Base-by-base conservation (phyloP, 495 filamentous ascomycete genomes). In the Hyaloscypha finlandica region DNA sequence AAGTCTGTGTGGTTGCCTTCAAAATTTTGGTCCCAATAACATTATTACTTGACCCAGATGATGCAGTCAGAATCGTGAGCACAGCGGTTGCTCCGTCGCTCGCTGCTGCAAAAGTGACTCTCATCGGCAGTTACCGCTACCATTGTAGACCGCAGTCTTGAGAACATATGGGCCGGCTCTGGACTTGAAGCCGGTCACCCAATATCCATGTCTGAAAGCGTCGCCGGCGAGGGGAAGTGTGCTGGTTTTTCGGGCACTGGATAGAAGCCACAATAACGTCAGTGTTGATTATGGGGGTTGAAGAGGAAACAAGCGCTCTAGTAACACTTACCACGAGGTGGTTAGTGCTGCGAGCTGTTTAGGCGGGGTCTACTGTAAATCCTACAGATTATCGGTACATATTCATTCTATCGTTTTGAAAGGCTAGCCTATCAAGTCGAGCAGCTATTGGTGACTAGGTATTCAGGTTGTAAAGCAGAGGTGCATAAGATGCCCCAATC, bases 401-500 rank as follows among this genome's bases (percentile, higher is more conserved):
- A 14, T 4, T 16, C 16, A 19, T 37, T 37, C 42, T 11, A 19
- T 6, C 16, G 42, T 11, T 48, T 11, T 3, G 9, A 16, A 16
- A 19, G 16, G 1, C 16, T 12, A 48, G 14, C 9, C 9, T 14
- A 19, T 48, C 16, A 48, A 19, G 16, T 48, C 42, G 4, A 6
- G 42, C 9, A 14, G 11, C 42, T 12, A 48, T 12, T 48, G 42
- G 16, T 48, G 16, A 12, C 16, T 14, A n/a, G n/a, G n/a, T n/a
- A 12, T 48, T 48, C 42, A 48, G 16, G 16, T 48, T 48, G 3
- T 12, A 48, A 31, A 84, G 55, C 54, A 82, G 45, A 0, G 82
- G 81, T 2, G 81, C 80, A 69, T 84, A 84, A 4, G 79, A 73
- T 4, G 80, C 78, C 78, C 81, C 81, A 59, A 75, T 71, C 3